phyloP scores from a whole-genome alignment of 805 yeast genomes.

The Starmerella powellii region DNA sequence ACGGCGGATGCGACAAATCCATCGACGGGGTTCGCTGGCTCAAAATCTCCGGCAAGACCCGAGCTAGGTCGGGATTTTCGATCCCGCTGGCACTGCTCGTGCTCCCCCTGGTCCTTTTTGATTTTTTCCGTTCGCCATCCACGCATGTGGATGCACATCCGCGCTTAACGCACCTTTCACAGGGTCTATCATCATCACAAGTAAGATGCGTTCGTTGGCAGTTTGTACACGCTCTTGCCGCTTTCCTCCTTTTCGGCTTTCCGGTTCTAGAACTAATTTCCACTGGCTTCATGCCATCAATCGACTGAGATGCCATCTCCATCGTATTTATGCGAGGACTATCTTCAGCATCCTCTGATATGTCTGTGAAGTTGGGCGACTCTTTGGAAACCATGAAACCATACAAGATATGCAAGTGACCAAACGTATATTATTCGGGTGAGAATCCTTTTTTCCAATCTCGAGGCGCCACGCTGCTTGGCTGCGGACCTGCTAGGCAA shows the following conservation, averaged over 20 bases:
- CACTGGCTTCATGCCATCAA: conserved; percentile 5
- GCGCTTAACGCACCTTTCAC: conserved; percentile 61
- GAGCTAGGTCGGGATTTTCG: background rate
- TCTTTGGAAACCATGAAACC: background rate
- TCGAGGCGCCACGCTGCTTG: no score
- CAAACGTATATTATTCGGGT: no score
- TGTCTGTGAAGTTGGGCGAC: background rate
- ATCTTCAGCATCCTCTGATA: background rate
- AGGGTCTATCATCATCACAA: conserved; percentile 76
- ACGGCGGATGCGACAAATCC: no score
- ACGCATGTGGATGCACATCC: conserved; percentile 60
- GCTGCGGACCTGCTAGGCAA: no score
- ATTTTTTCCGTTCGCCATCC: conserved; percentile 80
- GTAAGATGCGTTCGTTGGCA: conserved; percentile 88
- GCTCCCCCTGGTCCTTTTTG: background rate
- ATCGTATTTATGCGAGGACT: background rate
- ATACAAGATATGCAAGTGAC: no score
- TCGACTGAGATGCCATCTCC: background rate
- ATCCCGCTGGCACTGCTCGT: background rate
- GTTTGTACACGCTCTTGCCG: conserved; percentile 77
- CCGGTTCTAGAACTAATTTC: conserved; percentile 28
- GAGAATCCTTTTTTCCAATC: no score
- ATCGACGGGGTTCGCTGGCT: no score
- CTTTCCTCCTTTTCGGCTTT: conserved; percentile 45
- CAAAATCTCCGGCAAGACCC: background rate